Percentiles rank a stretch among this genome's conserved stretches.
Conservation (phyloP, 2,329 filamentous ascomycete species). For the Penicillium sp. region DNA sequence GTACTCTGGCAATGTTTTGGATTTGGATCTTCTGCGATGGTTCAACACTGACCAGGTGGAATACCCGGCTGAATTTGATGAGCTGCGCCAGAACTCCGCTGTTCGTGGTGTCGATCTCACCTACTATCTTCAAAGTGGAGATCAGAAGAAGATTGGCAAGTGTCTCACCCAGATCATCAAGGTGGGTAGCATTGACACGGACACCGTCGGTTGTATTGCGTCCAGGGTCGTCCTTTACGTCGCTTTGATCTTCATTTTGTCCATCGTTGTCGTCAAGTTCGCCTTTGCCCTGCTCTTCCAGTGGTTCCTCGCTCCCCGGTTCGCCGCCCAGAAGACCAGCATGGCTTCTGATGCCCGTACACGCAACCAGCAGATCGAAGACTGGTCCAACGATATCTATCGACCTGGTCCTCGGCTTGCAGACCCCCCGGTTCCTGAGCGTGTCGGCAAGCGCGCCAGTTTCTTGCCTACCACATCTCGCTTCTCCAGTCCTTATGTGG, state of each 20-base stretch:
- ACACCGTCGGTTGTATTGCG: slow-evolving; percentile 95
- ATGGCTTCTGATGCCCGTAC: slow-evolving; percentile 81
- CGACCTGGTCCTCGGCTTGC: slow-evolving; percentile 82
- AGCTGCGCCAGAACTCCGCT: slow-evolving; percentile 72
- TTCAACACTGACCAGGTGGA: slow-evolving; percentile 82
- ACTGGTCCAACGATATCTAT: slow-evolving; percentile 98
- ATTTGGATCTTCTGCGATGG: slow-evolving; percentile 86
- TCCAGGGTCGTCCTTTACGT: slow-evolving; percentile 96
- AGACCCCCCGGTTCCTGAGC: slow-evolving; percentile 74
- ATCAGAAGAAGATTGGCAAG: slow-evolving; percentile 80
- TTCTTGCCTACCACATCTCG: slow-evolving; percentile 93
- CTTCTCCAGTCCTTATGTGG: slow-evolving; percentile 86
- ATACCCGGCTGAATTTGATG: slow-evolving; percentile 77
- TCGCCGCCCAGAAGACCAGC: slow-evolving; percentile 83
- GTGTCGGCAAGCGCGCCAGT: slow-evolving; percentile 79
- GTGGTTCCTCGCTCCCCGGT: slow-evolving; percentile 91
- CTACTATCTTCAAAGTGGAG: slow-evolving; percentile 77
- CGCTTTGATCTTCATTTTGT: slow-evolving; percentile 87
- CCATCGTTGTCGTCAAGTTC: slow-evolving; percentile 86
- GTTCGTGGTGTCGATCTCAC: slow-evolving; percentile 88
- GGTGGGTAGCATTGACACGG: slow-evolving; percentile 93
- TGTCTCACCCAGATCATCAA: slow-evolving; percentile 95
- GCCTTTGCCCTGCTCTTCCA: slow-evolving; percentile 89
- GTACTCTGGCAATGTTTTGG: slow-evolving; percentile 91
- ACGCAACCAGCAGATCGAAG: slow-evolving; percentile 91